phyloP scores from a whole-genome alignment of 2,329 filamentous ascomycete species.

The Rhynchosporium agropyri region DNA sequence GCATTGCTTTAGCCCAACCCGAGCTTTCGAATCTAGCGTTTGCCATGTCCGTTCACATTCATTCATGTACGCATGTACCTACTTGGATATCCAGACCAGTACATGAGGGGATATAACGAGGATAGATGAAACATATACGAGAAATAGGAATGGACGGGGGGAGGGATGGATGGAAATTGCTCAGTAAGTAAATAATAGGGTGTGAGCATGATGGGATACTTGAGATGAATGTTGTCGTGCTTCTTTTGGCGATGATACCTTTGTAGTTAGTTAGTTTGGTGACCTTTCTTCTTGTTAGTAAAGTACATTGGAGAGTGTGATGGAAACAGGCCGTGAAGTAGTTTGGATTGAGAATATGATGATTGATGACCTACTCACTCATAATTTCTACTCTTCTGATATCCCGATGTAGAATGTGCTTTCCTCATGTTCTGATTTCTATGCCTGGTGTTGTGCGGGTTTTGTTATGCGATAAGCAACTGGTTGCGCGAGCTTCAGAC shows the following conservation, averaged over 20 bases:
- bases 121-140: too few species aligned
- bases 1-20: neutral
- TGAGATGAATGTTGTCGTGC: neutral
- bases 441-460: too few species aligned
- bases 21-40: too few species aligned
- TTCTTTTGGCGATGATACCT: slow-evolving; percentile 14
- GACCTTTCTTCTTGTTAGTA: neutral
- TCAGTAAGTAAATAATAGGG: neutral
- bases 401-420: too few species aligned
- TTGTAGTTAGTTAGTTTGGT: slow-evolving; percentile 5
- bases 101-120: too few species aligned
- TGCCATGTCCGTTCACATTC: neutral
- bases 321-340: neutral
- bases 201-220: neutral
- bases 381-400: neutral
- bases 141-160: too few species aligned
- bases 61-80: neutral
- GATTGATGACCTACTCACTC: neutral
- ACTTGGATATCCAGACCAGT: too few species aligned
- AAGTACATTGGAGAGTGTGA: neutral
- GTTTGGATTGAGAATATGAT: slow-evolving; percentile 7
- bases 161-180: neutral
- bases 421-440: too few species aligned
- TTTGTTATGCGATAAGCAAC: too few species aligned
- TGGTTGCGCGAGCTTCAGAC: too few species aligned